Base-by-base conservation (phyloP, 164 flowering plant genomes). In the Macadamia tetraphylla region DNA sequence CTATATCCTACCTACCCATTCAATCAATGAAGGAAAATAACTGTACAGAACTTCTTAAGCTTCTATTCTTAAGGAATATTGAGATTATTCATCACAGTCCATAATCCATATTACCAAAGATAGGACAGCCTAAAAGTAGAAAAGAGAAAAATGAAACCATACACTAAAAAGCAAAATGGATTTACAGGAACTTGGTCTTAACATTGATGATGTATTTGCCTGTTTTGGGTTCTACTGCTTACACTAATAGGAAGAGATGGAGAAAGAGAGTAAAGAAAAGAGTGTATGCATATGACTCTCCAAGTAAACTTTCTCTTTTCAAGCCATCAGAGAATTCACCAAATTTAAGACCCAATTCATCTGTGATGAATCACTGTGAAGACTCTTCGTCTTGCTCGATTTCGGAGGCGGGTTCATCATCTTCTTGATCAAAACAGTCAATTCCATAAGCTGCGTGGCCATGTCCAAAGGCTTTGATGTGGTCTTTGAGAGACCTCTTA, bases 401-500 rank as follows among this genome's bases (percentile, higher is more conserved):
- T 63, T 90, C 96, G 0, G 96, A 90, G 1, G 90, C 85, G 0
- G 91, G 87, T 9, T 90, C 96, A 44, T 90, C 96, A 44, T 90
- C 96, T 18, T 84, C 91, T 51, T 88, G 91, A 56, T 84, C 91
- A 44, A 82, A 82, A 9, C 79, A 80, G 61, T 81, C 81, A 29
- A 81, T 75, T 6, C 90, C 88, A 72, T 84, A 88, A 58, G 93
- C 93, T 10, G 88, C 92, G 64, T 90, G 97, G 43, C 91, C 94
- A 63, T 72, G 76, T 1, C 97, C 97, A 67, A 90, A 90, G 42
- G 94, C 97, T 74, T 82, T 86, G 30, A 90, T 82, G 68, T 90
- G 97, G 65, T 90, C 97, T 70, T 90, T 90, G 48, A 90, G 88
- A 12, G 97, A 90, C 62, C 97, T 81, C 71, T 90, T 90, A 83